Evolutionary conservation across 192 early-diverging fungal genomes (phyloP).

Genomic region (Backusella morwellensis): DNA sequence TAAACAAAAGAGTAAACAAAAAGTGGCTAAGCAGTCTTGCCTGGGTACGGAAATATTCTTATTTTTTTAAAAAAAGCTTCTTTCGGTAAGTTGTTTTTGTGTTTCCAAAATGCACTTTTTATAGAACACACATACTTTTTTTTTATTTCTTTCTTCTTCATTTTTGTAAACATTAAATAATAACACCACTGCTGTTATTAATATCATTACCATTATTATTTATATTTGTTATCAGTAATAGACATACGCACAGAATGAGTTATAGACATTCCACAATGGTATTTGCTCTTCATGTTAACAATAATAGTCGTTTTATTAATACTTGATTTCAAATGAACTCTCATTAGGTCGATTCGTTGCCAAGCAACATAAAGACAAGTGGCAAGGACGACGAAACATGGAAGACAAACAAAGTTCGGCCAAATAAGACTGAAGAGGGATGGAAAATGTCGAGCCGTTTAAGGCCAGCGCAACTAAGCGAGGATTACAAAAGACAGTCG

Average conservation of each 20-base stretch:
- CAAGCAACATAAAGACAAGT: not conserved
- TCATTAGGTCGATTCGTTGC: not conserved
- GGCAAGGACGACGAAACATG: not conserved
- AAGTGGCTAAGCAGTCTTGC: not conserved
- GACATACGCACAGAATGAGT: not conserved
- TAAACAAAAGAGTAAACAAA: not conserved
- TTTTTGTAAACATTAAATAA: not conserved
- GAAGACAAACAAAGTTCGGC: conserved; percentile 8
- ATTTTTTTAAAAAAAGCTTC: conserved; percentile 5
- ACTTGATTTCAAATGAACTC: not conserved
- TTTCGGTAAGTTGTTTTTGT: conserved; percentile 6
- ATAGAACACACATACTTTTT: not conserved
- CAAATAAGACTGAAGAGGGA: not conserved
- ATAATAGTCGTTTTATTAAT: not conserved
- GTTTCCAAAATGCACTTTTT: not conserved
- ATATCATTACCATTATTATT: not conserved
- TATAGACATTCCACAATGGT: conserved; percentile 1
- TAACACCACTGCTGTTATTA: not conserved
- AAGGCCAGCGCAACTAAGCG: not conserved
- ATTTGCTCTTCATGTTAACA: not conserved
- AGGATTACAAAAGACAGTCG: conserved; percentile 4
- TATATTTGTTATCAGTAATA: not conserved
- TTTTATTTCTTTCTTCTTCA: not conserved
- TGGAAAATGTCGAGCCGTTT: conserved; percentile 9
- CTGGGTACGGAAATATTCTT: not conserved